Evolutionary conservation across 164 flowering plant genomes (phyloP).

Genomic region (Magnolia changhungtana): DNA sequence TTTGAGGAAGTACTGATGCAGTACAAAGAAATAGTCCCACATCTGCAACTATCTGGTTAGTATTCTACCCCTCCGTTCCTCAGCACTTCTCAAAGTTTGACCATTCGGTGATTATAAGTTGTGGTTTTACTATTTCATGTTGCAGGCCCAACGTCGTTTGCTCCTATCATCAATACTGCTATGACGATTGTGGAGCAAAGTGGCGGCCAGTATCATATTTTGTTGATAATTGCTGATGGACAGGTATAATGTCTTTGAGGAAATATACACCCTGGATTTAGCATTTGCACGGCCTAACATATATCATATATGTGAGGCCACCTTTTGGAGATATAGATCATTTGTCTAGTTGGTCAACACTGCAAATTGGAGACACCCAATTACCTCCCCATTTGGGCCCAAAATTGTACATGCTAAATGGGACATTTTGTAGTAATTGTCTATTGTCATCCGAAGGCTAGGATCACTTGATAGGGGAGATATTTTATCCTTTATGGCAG

Average conservation of each 20-base stretch:
- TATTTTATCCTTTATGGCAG: background rate
- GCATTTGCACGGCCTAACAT: too few species aligned
- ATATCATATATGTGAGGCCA: too few species aligned
- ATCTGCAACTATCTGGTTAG: slow-evolving; percentile 74
- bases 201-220: slow-evolving; percentile 92
- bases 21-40: slow-evolving; percentile 80
- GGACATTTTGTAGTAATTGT: background rate
- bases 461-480: background rate
- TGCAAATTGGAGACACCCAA: background rate
- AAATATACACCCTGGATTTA: too few species aligned
- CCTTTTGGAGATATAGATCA: background rate
- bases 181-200: slow-evolving; percentile 80
- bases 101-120: background rate
- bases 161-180: slow-evolving; percentile 86
- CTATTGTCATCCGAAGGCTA: background rate
- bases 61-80: background rate
- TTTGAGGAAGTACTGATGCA: slow-evolving; percentile 78
- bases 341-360: background rate
- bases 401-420: background rate
- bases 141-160: slow-evolving; percentile 96
- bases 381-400: background rate
- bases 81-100: background rate
- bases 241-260: slow-evolving; percentile 47
- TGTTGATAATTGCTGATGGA: slow-evolving; percentile 95
- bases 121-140: background rate